Percentiles rank a stretch among this genome's conserved stretches.
Evolutionary conservation across 345 rosid genomes (phyloP).

Genomic region (Atalantia buxifolia): DNA sequence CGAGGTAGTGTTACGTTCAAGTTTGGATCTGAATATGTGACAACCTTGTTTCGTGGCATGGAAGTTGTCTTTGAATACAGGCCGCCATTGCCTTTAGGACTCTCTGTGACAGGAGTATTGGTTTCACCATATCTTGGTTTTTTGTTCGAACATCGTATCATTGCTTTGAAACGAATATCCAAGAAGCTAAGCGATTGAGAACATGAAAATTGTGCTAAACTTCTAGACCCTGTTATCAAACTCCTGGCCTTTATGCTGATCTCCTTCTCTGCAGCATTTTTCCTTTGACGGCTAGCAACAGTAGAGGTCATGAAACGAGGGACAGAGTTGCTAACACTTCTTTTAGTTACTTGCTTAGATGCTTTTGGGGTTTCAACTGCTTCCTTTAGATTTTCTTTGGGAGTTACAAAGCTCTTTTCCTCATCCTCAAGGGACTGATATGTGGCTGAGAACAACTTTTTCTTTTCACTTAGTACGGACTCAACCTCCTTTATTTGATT

Average conservation of each 20-base stretch:
- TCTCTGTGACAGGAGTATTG: slow-evolving; percentile 28
- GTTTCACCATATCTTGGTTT: slow-evolving; percentile 36
- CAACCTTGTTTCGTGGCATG: slow-evolving; percentile 48
- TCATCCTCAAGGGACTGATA: slow-evolving; percentile 23
- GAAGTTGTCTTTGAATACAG: slow-evolving; percentile 32
- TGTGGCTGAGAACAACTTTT: slow-evolving; percentile 41
- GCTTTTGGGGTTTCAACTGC: slow-evolving; percentile 25
- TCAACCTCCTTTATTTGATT: slow-evolving; percentile 48
- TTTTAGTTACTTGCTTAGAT: slow-evolving; percentile 31
- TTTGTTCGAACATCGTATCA: slow-evolving; percentile 40
- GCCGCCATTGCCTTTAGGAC: slow-evolving; percentile 34
- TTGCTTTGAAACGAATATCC: slow-evolving; percentile 48
- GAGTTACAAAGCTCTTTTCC: slow-evolving; percentile 27
- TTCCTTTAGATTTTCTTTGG: slow-evolving; percentile 25
- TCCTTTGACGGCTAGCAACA: slow-evolving; percentile 83
- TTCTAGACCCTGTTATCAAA: slow-evolving; percentile 36
- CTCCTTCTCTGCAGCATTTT: slow-evolving; percentile 52
- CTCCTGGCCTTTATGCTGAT: slow-evolving; percentile 34
- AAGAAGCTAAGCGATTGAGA: slow-evolving; percentile 65
- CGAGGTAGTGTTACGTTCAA: slow-evolving; percentile 43
- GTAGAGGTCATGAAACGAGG: slow-evolving; percentile 91
- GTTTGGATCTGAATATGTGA: slow-evolving; percentile 69
- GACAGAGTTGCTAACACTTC: slow-evolving; percentile 20
- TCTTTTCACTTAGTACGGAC: slow-evolving; percentile 49
- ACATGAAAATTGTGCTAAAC: slow-evolving; percentile 43